Evolutionary conservation across 441 rosid species (phyloP).

Genomic region (Arabidopsis hybrid): DNA sequence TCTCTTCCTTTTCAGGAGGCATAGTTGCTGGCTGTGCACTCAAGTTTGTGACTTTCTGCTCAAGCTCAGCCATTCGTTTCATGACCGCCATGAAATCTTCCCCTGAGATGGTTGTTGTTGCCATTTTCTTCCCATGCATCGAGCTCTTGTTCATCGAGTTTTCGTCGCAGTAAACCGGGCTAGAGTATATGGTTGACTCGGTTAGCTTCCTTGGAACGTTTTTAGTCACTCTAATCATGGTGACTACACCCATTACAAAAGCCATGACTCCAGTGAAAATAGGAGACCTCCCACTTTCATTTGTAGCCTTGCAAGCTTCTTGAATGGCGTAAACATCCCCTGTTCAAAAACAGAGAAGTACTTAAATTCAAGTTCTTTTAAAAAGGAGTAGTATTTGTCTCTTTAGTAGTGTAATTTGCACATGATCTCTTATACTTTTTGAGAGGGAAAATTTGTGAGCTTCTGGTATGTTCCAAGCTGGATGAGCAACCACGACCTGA

Average conservation of each 20-base stretch:
- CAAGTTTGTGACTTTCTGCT: constrained; percentile 59
- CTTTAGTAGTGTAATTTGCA: not conserved
- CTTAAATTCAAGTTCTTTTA: no score
- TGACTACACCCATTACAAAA: constrained; percentile 72
- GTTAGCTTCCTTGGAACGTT: constrained; percentile 74
- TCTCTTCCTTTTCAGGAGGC: constrained; percentile 78
- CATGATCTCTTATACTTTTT: constrained; percentile 45
- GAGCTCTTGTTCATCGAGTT: constrained; percentile 43
- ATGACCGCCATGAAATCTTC: constrained; percentile 61
- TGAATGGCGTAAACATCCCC: constrained; percentile 49
- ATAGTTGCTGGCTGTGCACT: constrained; percentile 57
- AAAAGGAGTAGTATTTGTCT: not conserved
- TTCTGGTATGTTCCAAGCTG: constrained; percentile 49
- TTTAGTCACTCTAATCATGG: constrained; percentile 74
- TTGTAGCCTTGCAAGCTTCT: constrained; percentile 43
- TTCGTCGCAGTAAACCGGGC: constrained; percentile 47
- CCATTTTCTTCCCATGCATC: constrained; percentile 31
- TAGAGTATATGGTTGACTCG: constrained; percentile 60
- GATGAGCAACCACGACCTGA: constrained; percentile 48
- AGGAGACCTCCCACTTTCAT: constrained; percentile 55
- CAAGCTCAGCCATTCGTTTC: constrained; percentile 68
- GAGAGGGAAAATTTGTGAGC: constrained; percentile 43
- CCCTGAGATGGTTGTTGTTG: constrained; percentile 49
- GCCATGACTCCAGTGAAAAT: constrained; percentile 77
- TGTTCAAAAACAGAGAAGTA: constrained; percentile 40